Percentiles rank a stretch among this genome's conserved stretches.
Conservation (phyloP, 129 eudicot species). For the Ambrosia trifida region DNA sequence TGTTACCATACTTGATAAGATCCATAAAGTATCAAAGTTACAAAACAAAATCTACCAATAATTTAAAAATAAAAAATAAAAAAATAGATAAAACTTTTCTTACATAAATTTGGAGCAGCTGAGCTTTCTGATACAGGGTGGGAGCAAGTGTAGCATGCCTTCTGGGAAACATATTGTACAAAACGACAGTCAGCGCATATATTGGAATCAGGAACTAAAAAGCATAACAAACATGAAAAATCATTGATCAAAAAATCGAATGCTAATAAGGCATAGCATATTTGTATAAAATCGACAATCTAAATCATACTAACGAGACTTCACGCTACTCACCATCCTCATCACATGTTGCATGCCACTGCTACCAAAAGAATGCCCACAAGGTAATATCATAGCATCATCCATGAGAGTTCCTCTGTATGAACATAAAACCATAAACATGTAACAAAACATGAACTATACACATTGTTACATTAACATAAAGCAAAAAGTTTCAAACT, state of each 20-base stretch:
- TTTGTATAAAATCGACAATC: not conserved
- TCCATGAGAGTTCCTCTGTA: slow-evolving; percentile 95
- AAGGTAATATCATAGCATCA: slow-evolving; percentile 92
- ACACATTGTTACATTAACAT: not conserved
- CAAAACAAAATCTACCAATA: not conserved
- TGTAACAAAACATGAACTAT: slow-evolving; percentile 9
- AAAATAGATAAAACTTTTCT: slow-evolving; percentile 23
- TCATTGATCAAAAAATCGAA: not conserved
- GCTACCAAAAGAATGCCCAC: slow-evolving; percentile 92
- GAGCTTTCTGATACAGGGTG: slow-evolving; percentile 73
- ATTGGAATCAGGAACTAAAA: not conserved
- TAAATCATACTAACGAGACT: not conserved
- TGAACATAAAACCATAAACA: slow-evolving; percentile 28
- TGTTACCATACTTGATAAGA: not conserved
- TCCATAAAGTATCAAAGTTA: not conserved
- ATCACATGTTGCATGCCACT: slow-evolving; percentile 79
- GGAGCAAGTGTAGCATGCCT: slow-evolving; percentile 83
- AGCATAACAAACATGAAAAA: not conserved
- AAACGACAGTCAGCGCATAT: slow-evolving; percentile 10
- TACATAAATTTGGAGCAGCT: slow-evolving; percentile 76
- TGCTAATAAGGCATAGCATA: not conserved
- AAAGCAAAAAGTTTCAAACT: slow-evolving; percentile 7
- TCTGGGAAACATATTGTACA: slow-evolving; percentile 47
- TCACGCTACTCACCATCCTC: slow-evolving; percentile 56
- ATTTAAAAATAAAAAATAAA: not conserved